Conservation (phyloP, 1,139 yeast genomes). For the Nakaseomyces delphensis region DNA sequence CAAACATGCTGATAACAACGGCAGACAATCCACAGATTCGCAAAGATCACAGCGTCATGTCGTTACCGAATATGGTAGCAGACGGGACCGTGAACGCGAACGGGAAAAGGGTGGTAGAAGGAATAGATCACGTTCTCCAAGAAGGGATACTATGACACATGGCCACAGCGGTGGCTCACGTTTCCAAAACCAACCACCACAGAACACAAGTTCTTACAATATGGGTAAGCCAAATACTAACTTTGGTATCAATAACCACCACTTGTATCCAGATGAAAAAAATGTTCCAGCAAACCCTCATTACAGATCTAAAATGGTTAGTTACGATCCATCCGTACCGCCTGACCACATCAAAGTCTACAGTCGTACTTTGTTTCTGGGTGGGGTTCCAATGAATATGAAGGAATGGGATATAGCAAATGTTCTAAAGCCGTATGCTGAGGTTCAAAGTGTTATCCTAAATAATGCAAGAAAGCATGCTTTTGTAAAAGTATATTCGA, state of each 20-base stretch:
- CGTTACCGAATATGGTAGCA: slow-evolving; percentile 26
- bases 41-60: slow-evolving; percentile 13
- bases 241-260: slow-evolving; percentile 28
- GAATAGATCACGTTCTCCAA: slow-evolving; percentile 33
- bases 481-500: slow-evolving; percentile 90
- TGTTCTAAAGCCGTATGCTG: slow-evolving; percentile 79
- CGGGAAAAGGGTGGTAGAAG: slow-evolving; percentile 21
- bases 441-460: slow-evolving; percentile 82
- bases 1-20: background rate
- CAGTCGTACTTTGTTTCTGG: slow-evolving; percentile 85
- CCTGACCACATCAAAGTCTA: slow-evolving; percentile 74
- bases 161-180: background rate
- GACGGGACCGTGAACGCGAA: slow-evolving; percentile 29
- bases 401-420: slow-evolving; percentile 60
- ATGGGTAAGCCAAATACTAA: slow-evolving; percentile 16
- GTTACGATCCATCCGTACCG: slow-evolving; percentile 64
- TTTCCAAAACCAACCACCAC: slow-evolving; percentile 6
- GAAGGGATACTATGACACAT: slow-evolving; percentile 10
- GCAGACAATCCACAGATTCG: slow-evolving; percentile 4
- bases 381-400: slow-evolving; percentile 85
- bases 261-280: slow-evolving; percentile 42
- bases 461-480: slow-evolving; percentile 91
- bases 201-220: slow-evolving; percentile 6
- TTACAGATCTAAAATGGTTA: slow-evolving; percentile 61
- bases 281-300: slow-evolving; percentile 65